Evolutionary conservation across 306 rosid species (phyloP).

Genomic region (Adenanthera pavonina): DNA sequence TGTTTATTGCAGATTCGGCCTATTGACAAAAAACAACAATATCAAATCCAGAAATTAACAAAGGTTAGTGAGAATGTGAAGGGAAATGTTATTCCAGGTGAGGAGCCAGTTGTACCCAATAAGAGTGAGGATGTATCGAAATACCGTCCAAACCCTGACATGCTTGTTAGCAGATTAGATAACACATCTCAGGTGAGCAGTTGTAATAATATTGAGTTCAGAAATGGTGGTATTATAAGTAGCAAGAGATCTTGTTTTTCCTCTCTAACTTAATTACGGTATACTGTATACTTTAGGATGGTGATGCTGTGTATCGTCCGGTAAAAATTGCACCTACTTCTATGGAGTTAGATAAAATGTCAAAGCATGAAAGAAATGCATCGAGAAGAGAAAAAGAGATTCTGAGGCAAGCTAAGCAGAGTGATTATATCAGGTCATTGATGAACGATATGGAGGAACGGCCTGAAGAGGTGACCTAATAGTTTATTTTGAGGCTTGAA

Average conservation of each 20-base stretch:
- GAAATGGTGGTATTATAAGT: slow-evolving; percentile 12
- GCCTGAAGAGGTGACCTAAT: slow-evolving; percentile 82
- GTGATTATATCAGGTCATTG: slow-evolving; percentile 63
- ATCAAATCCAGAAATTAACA: slow-evolving; percentile 84
- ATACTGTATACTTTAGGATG: slow-evolving; percentile 54
- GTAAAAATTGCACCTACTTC: slow-evolving; percentile 72
- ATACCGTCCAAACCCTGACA: slow-evolving; percentile 84
- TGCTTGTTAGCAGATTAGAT: slow-evolving; percentile 67
- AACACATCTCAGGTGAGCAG: slow-evolving; percentile 51
- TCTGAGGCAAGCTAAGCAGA: slow-evolving; percentile 62
- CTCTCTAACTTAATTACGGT: slow-evolving; percentile 32
- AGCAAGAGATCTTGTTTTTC: slow-evolving; percentile 10
- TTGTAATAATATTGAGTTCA: slow-evolving; percentile 8
- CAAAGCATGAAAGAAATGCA: slow-evolving; percentile 71
- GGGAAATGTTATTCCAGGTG: slow-evolving; percentile 43
- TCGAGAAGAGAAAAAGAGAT: slow-evolving; percentile 70
- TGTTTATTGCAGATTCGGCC: slow-evolving; percentile 70
- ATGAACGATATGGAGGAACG: slow-evolving; percentile 75
- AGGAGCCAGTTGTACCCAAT: slow-evolving; percentile 47
- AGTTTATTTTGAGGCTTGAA: slow-evolving; percentile 25
- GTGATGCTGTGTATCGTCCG: slow-evolving; percentile 55
- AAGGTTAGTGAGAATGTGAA: slow-evolving; percentile 54
- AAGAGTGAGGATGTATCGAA: slow-evolving; percentile 63
- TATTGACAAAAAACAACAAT: slow-evolving; percentile 86
- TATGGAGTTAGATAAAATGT: slow-evolving; percentile 68